phyloP scores from a whole-genome alignment of 2,329 filamentous ascomycete species.

The Cercospora sp. region DNA sequence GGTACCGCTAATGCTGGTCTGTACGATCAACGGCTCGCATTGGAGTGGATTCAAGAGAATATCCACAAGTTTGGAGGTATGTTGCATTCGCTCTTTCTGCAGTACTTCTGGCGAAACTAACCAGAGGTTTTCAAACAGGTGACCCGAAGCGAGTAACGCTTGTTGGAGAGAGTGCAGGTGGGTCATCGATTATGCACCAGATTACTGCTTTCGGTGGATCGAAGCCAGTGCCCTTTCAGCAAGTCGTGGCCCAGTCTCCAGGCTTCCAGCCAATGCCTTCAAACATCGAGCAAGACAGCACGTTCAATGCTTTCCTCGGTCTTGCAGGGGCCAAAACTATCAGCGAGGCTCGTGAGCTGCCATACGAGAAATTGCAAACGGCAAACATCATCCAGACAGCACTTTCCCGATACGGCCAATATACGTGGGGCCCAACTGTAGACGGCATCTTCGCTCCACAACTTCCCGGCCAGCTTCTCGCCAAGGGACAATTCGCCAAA shows the following conservation, averaged over 20 bases:
- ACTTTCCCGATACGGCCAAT: slow-evolving; percentile 46
- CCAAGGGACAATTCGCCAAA: slow-evolving; percentile 48
- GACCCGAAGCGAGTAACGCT: slow-evolving; percentile 45
- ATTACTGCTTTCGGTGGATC: slow-evolving; percentile 53
- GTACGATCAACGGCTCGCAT: slow-evolving; percentile 56
- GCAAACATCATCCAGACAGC: slow-evolving; percentile 48
- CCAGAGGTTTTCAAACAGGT: slow-evolving; percentile 40
- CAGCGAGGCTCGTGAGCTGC: slow-evolving; percentile 47
- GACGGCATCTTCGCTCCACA: slow-evolving; percentile 54
- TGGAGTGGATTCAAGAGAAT: slow-evolving; percentile 55
- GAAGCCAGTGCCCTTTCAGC: slow-evolving; percentile 48
- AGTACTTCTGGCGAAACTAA: too few species aligned
- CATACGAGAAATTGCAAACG: slow-evolving; percentile 43
- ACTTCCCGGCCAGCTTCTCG: slow-evolving; percentile 50
- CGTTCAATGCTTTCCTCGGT: slow-evolving; percentile 44
- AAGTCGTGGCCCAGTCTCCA: slow-evolving; percentile 51
- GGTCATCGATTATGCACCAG: slow-evolving; percentile 57
- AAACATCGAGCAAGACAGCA: slow-evolving; percentile 43
- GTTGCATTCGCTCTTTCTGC: too few species aligned
- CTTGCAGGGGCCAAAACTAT: slow-evolving; percentile 48
- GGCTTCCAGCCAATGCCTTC: slow-evolving; percentile 45
- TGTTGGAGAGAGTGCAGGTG: slow-evolving; percentile 56
- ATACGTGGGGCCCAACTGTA: slow-evolving; percentile 48
- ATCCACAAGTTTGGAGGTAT: slow-evolving; percentile 57
- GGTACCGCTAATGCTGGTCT: slow-evolving; percentile 54